Evolutionary conservation across 2,329 filamentous ascomycete genomes (phyloP), one percentile per base, ranked within the genome.

Genomic region (Plenodomus lindquistii): DNA sequence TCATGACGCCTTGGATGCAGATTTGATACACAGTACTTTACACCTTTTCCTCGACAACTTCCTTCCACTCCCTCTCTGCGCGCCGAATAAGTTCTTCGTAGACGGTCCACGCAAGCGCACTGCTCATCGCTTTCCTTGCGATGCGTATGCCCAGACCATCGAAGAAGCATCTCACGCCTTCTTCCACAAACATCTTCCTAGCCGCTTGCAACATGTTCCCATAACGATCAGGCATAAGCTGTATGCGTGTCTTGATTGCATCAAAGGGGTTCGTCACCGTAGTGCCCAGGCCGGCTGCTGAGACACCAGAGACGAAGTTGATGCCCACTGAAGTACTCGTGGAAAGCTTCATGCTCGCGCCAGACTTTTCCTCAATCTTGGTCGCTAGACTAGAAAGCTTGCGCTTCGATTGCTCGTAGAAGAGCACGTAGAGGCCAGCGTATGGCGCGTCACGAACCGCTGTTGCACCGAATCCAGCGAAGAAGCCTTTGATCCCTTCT

Each of bases 261-360:
- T 99, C 94, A 65, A 97, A 97, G 0, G 94, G 94, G 71, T 99
- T 99, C 8, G 94, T 97, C 31, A 97, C 80, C 3, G 87, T 86
- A 1, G 92, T 97, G 46, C 91, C 95, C 22, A 89, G 76, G 1
- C 86, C 87, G 0, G 91, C 93, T 3, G 93, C 91, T 3, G 92
- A 66, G 3, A 90, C 85, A 11, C 89, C 93, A 0, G 90, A 93
- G 13, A 83, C 77, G 65, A 97, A 97, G 71, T 99, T 96, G 62
- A 97, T 88, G 1, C 82, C 82, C 0, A 85, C 83, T 0, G 82
- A 84, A 34, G 78, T 70, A 15, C 58, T 62, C 2, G 60, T 53
- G 1, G 59, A 64, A 1, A 73, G 60, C 7, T 48, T 54, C 13
- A 42, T 47, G 4, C 60, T 24, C 52, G 66, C 66, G 13, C 55